Conservation (phyloP, 495 filamentous ascomycete genomes). For the Aspergillus cavernicola region DNA sequence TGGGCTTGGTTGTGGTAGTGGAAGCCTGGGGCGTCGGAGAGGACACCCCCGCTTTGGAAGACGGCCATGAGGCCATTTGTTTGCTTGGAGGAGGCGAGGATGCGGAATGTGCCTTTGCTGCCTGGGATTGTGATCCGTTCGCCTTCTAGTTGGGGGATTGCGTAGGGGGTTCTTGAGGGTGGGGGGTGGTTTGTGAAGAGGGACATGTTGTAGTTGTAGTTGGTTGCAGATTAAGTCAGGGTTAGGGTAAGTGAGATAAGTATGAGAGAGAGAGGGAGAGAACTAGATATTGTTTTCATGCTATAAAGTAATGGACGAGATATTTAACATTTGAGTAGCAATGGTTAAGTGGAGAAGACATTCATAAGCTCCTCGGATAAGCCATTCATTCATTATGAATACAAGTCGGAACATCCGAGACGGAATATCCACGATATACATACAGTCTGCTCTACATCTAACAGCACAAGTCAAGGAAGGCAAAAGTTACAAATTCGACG, state of each 20-base stretch:
- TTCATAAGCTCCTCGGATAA: too few relatives aligned
- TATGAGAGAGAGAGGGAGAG: too few relatives aligned
- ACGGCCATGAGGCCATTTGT: slow-evolving; percentile 44
- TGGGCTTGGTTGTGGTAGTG: slow-evolving; percentile 48
- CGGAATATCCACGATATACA: too few relatives aligned
- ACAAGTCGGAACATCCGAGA: neutral
- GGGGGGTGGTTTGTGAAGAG: slow-evolving; percentile 19
- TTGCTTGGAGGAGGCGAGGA: slow-evolving; percentile 44
- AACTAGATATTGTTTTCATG: too few relatives aligned
- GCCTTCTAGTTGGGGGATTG: slow-evolving; percentile 39
- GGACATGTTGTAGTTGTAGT: slow-evolving; percentile 22
- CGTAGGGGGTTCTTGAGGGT: slow-evolving; percentile 33
- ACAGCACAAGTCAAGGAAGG: too few relatives aligned
- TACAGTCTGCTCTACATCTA: too few relatives aligned
- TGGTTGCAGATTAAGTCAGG: too few relatives aligned
- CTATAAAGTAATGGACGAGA: too few relatives aligned
- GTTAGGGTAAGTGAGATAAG: too few relatives aligned
- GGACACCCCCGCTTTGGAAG: slow-evolving; percentile 40
- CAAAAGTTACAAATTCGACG: neutral
- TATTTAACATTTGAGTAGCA: too few relatives aligned
- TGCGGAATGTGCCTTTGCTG: slow-evolving; percentile 40
- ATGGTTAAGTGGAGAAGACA: too few relatives aligned
- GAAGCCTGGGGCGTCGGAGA: slow-evolving; percentile 42
- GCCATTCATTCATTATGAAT: too few relatives aligned
- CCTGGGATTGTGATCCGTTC: slow-evolving; percentile 45